These are phyloP conservation scores for Picea sitchensis DNA, from an alignment of 75 land plant species.

Conservation along the genomic window DNA sequence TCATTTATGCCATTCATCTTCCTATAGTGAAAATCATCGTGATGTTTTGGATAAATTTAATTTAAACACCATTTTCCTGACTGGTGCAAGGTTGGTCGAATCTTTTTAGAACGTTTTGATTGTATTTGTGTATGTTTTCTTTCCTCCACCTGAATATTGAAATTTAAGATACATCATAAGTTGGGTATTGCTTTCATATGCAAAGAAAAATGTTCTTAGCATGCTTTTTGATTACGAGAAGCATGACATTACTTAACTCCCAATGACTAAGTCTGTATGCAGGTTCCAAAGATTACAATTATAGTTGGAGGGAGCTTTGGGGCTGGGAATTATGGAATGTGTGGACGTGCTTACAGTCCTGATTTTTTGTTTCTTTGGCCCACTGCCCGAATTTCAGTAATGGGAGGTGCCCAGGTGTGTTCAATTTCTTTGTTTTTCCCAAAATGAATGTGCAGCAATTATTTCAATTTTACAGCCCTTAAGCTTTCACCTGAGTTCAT, in stretches of 20 bases:
- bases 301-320: conserved; percentile 99
- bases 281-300: conserved; percentile 96
- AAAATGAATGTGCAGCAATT: neutral
- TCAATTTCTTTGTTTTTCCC: neutral
- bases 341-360: conserved; percentile 98
- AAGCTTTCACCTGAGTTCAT: neutral
- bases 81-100: too few species aligned
- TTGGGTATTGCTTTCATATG: too few species aligned
- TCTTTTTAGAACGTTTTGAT: too few species aligned
- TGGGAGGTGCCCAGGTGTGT: conserved; percentile 95
- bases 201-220: neutral
- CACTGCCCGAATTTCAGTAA: conserved; percentile 97
- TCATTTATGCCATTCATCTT: too few species aligned
- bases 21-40: too few species aligned
- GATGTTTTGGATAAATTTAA: too few species aligned
- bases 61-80: too few species aligned
- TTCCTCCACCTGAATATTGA: too few species aligned
- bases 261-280: conserved; percentile 4
- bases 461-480: conserved; percentile 1
- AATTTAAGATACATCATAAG: too few species aligned
- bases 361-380: conserved; percentile 98
- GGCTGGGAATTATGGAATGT: conserved; percentile 99
- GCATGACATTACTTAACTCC: neutral
- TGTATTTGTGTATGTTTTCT: too few species aligned
- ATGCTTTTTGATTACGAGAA: conserved; percentile 2